phyloP scores from a whole-genome alignment of 2,329 filamentous ascomycete species.

The Penicillium polonicum region DNA sequence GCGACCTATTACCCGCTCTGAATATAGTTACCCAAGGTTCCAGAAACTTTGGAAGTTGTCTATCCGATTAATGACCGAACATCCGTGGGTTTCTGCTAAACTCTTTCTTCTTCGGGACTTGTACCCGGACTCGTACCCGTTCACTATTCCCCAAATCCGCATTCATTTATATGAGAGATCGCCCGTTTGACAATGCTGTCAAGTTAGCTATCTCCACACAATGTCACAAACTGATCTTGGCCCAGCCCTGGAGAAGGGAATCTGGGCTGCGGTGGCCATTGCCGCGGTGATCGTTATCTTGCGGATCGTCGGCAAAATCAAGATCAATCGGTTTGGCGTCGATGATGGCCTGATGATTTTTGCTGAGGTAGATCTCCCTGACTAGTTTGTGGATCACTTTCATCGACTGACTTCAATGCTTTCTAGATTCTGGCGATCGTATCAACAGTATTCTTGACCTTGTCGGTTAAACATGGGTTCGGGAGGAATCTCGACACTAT shows the following conservation, averaged over 20 bases:
- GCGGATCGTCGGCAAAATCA: slow-evolving; percentile 31
- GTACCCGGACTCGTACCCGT: neutral
- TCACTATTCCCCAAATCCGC: too few relatives aligned
- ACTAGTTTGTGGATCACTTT: neutral
- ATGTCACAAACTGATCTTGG: slow-evolving; percentile 17
- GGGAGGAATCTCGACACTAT: slow-evolving; percentile 22
- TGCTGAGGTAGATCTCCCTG: slow-evolving; percentile 21
- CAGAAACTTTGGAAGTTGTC: too few relatives aligned
- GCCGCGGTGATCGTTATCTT: slow-evolving; percentile 28
- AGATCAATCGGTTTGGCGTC: slow-evolving; percentile 28
- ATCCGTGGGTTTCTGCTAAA: neutral
- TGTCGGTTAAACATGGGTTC: slow-evolving; percentile 30
- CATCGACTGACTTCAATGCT: neutral
- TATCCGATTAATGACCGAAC: neutral
- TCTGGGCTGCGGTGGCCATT: slow-evolving; percentile 31
- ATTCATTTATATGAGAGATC: neutral
- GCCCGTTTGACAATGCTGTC: neutral
- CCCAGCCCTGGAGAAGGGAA: slow-evolving; percentile 23
- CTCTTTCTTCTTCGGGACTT: neutral
- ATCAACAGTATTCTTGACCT: slow-evolving; percentile 25
- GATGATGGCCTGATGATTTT: slow-evolving; percentile 35
- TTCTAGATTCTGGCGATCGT: slow-evolving; percentile 25
- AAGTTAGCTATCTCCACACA: slow-evolving; percentile 1
- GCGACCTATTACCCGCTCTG: neutral
- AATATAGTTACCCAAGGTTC: neutral